These are phyloP conservation scores for Zizania palustris DNA, from an alignment of 202 grass and related monocot species.

Conservation along the genomic window DNA sequence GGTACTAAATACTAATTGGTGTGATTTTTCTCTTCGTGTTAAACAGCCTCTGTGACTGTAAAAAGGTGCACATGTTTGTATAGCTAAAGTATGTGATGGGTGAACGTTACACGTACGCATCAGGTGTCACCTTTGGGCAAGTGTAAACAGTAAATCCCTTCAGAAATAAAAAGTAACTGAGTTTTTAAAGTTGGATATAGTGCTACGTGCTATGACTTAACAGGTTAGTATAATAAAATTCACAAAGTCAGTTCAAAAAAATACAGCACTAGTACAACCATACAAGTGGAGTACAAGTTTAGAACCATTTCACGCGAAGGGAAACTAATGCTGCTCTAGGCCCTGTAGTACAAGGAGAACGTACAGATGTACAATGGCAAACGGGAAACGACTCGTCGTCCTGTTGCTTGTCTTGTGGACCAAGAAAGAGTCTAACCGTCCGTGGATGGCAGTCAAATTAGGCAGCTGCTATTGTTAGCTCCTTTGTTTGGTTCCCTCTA, in stretches of 20 bases:
- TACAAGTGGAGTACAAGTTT: not conserved
- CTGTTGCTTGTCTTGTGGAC: constrained; percentile 30
- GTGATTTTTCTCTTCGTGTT: not conserved
- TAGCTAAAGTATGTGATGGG: not conserved
- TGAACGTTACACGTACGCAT: constrained; percentile 27
- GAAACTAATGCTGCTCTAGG: not conserved
- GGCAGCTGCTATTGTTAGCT: not conserved
- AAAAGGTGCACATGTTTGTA: constrained; percentile 35
- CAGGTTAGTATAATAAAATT: not conserved
- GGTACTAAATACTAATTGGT: constrained; percentile 8
- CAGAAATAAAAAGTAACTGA: too few relatives aligned
- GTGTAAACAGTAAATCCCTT: too few relatives aligned
- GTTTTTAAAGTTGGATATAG: not conserved
- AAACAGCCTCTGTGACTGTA: constrained; percentile 33
- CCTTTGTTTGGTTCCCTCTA: too few relatives aligned
- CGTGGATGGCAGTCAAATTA: constrained; percentile 43
- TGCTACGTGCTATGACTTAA: not conserved
- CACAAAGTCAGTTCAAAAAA: not conserved
- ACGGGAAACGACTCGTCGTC: constrained; percentile 4
- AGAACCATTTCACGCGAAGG: not conserved
- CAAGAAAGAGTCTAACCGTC: constrained; percentile 36
- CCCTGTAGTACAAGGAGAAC: not conserved
- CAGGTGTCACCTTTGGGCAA: not conserved
- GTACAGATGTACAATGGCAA: constrained; percentile 27
- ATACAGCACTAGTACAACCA: not conserved